Base-by-base conservation (phyloP, 768 basidiomycete species). In the Podaxis sp. region DNA sequence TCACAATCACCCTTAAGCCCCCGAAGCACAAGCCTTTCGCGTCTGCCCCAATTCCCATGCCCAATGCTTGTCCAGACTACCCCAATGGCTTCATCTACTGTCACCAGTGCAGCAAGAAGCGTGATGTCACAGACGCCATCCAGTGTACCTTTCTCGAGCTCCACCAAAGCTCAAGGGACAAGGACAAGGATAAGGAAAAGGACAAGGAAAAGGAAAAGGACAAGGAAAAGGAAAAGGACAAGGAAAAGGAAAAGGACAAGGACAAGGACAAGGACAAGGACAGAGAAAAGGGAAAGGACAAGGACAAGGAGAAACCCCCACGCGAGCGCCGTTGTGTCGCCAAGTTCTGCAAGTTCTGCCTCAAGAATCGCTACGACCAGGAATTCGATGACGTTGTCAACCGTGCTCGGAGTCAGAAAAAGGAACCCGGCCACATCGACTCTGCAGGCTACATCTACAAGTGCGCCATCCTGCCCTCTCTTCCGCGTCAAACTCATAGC, bases 61-160 rank as follows among this genome's bases (percentile, higher is more conserved):
- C 60, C 59, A 72, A 74, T 41, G 66, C 69, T 4, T 71, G 67
- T 27, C 61, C 69, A 6, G 73, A 76, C n/a, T 76, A 72, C 65
- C 75, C 76, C 11, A 73, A 75, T 56, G 78, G 81, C 67, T 68
- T 79, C 70, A 72, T 84, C 55, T 83, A 86, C 66, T 92, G 91
- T 66, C 91, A 91, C 70, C 90, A 91, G 68, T 91, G 91, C 72
- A 79, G 78, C 64, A 82, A 80, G 69, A 89, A 87, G 66, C 83
- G 85, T 55, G 85, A 84, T 66, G 69, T 71, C 29, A 69, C 74
- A 79, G 76, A 65, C 50, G 68, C 66, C 38, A 68, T 78, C 19
- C 75, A 75, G 27, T 83, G 80, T 67, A 80, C 76, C 13, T 68
- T 68, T 58, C 59, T 71, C 25, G 70, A 73, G 49, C 61, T 62